Evolutionary conservation across 2,329 filamentous ascomycete genomes (phyloP), one percentile per base, ranked within the genome.

Genomic region (Verruconis gallopava): DNA sequence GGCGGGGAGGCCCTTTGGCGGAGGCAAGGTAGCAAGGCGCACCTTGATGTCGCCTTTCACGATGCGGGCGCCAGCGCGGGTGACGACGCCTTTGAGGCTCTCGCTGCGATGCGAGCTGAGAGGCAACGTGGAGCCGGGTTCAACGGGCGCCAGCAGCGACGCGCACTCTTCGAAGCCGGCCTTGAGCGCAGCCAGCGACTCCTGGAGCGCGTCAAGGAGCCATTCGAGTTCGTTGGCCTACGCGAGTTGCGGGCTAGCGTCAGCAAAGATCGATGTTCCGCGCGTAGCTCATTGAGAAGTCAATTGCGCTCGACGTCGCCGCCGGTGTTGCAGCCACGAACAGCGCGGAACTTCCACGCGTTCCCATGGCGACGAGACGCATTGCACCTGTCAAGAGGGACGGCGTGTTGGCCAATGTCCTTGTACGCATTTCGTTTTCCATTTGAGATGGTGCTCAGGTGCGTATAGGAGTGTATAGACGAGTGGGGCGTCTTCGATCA

Each of bases 61-160:
- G 48, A 98, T 81, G 40, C 81, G 77, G n/a, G 85, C 85, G 30
- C 91, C 91, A 25, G 93, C 77, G 42, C 91, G 77, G 1, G 89
- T 96, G 46, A 96, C 76, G 52, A 85, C 84, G 14, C 91, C 91
- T 61, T 98, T 98, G 48, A 96, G 78, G 50, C 75, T 77, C 65
- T 98, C 91, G 43, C 85, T 89, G 43, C 88, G 76, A 43, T 81
- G 73, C 12, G 88, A 93, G 47, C 83, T 91, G 50, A 98, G 72
- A 21, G 91, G 88, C 20, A 98, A 75, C 1, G 89, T 98, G 52
- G 80, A 88, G 5, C 86, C 86, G 1, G 81, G 79, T 55, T 93
- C 85, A 48, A 80, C 73, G 1, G 89, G 86, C 5, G 85, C 81
- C 21, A 98, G 76, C 18, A 96, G 73, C 14, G 81, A 77, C 51